These are phyloP conservation scores for Oropetium thomaeum DNA, from an alignment of 176 grass and related monocot genomes.

Conservation along the genomic window DNA sequence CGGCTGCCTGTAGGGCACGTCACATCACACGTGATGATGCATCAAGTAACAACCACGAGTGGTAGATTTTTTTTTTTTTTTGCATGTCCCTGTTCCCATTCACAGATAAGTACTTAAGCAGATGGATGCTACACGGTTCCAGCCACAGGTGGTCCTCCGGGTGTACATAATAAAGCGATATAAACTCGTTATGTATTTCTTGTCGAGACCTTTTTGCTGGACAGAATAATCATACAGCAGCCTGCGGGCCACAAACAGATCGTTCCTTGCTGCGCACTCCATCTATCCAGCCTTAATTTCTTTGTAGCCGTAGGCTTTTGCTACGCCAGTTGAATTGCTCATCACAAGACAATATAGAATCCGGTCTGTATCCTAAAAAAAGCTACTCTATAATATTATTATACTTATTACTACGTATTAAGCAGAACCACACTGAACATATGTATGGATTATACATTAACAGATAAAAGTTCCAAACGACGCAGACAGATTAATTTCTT, in stretches of 20 bases:
- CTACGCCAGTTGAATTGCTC: not conserved
- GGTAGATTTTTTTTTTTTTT: no score
- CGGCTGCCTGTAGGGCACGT: not conserved
- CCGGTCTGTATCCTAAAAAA: not conserved
- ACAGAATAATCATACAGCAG: conserved; percentile 9
- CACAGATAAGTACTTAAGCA: no score
- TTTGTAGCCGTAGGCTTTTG: not conserved
- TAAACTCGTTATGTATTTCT: not conserved
- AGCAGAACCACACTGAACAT: no score
- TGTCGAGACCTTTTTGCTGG: not conserved
- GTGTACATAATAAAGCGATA: not conserved
- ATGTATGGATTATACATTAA: no score
- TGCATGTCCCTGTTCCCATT: not conserved
- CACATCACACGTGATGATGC: no score
- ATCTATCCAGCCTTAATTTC: not conserved
- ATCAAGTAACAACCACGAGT: not conserved
- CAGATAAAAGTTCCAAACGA: no score
- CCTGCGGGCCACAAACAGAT: not conserved
- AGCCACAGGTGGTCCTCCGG: not conserved
- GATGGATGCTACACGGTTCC: not conserved
- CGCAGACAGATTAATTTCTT: no score
- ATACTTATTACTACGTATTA: no score
- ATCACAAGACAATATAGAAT: no score
- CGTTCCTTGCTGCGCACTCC: not conserved
- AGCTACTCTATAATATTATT: no score